A percentile compares a stretch with the other conserved stretches of the same genome.
Conservation (phyloP, 306 rosid genomes). For the Gleditsia sinensis region DNA sequence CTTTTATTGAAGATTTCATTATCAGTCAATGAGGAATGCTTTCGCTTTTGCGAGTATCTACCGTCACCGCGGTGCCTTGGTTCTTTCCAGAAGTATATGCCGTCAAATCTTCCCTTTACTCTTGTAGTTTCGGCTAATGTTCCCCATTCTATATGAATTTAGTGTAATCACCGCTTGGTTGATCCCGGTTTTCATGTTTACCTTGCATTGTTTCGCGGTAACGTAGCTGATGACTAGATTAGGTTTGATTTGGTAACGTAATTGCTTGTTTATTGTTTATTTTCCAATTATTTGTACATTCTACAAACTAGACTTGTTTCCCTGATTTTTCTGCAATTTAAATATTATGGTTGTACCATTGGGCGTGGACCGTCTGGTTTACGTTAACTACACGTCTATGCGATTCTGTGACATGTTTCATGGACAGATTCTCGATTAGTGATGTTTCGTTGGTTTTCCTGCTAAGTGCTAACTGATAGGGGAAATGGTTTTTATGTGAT, state of each 20-base stretch:
- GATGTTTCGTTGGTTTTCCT: background rate
- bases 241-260: background rate
- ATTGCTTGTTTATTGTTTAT: constrained; percentile 12
- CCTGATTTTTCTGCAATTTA: background rate
- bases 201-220: background rate
- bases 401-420: background rate
- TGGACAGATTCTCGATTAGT: background rate
- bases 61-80: constrained; percentile 52
- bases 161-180: background rate
- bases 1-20: background rate
- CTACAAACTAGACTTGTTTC: background rate
- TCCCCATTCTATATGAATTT: background rate
- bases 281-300: background rate
- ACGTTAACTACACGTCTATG: background rate
- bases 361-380: background rate
- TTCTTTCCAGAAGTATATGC: constrained; percentile 46
- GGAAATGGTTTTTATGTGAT: background rate
- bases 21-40: constrained; percentile 76
- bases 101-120: background rate
- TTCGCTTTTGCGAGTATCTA: constrained; percentile 60
- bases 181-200: background rate
- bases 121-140: background rate
- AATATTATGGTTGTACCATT: background rate
- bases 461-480: background rate
- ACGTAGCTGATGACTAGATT: background rate